These are phyloP conservation scores for Cantharellus cinnabarinus DNA, from an alignment of 768 basidiomycete genomes.

Conservation along the genomic window DNA sequence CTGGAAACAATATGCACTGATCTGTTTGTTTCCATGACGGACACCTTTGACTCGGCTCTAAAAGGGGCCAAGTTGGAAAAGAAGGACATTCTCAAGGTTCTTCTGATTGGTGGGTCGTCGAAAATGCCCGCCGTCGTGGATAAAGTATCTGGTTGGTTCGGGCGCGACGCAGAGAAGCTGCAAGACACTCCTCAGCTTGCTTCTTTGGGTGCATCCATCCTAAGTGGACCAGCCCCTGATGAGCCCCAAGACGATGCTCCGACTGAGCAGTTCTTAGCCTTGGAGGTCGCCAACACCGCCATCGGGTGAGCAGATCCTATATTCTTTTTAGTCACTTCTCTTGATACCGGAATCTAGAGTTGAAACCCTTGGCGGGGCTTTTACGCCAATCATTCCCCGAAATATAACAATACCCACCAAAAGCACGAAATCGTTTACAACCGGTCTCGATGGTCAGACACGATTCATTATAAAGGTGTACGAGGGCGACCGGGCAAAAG, in stretches of 20 bases:
- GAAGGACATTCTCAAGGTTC: background rate
- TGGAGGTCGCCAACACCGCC: background rate
- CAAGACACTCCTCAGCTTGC: background rate
- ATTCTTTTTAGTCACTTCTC: background rate
- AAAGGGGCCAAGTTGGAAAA: background rate
- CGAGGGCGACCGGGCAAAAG: conserved; percentile 90
- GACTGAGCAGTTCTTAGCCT: no score
- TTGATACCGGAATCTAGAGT: background rate
- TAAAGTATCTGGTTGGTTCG: background rate
- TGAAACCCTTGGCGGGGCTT: background rate
- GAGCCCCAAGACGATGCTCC: no score
- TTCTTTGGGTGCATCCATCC: background rate
- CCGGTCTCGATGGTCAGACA: conserved; percentile 98
- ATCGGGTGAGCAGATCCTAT: background rate
- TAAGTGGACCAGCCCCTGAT: background rate
- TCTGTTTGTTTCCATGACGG: background rate
- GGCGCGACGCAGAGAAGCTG: background rate
- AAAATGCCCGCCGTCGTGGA: background rate
- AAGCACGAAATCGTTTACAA: conserved; percentile 96
- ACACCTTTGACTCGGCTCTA: background rate
- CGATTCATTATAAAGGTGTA: conserved; percentile 96
- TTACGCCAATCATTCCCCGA: conserved; percentile 70
- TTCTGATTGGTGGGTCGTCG: background rate
- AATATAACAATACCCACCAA: conserved; percentile 92
- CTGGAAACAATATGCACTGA: background rate